These are phyloP conservation scores for Trametes coccinea DNA, from an alignment of 768 basidiomycete species.

Conservation along the genomic window DNA sequence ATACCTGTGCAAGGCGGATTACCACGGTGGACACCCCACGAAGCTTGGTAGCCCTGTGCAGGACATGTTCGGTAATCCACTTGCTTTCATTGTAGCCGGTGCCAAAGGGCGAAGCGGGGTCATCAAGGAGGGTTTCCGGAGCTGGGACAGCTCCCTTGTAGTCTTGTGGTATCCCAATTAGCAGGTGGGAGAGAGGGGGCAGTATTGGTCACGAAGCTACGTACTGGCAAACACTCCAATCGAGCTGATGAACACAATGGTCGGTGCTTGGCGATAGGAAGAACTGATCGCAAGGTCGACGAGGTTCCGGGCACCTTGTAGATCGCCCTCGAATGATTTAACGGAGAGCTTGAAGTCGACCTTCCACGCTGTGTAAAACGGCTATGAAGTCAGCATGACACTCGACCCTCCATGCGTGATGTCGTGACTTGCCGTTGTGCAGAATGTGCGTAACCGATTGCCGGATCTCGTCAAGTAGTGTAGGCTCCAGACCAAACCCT, in stretches of 20 bases:
- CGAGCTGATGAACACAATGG: constrained; percentile 29
- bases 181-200: background rate
- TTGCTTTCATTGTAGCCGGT: constrained; percentile 38
- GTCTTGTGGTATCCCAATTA: background rate
- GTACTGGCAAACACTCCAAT: constrained; percentile 25
- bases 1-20: constrained; percentile 49
- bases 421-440: constrained; percentile 32
- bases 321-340: constrained; percentile 26
- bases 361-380: constrained; percentile 24
- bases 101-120: constrained; percentile 20
- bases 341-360: constrained; percentile 32
- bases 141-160: background rate
- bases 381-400: background rate
- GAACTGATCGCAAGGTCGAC: constrained; percentile 28
- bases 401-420: background rate
- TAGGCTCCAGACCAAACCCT: background rate
- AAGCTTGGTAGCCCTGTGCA: constrained; percentile 31
- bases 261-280: constrained; percentile 13
- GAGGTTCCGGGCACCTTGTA: constrained; percentile 26
- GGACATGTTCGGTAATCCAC: constrained; percentile 41
- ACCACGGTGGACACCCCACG: constrained; percentile 39
- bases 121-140: constrained; percentile 9
- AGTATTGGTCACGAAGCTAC: background rate
- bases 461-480: constrained; percentile 10
- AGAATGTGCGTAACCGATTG: constrained; percentile 16